Base-by-base conservation (phyloP, 768 basidiomycete genomes). In the Lentinula boryana region DNA sequence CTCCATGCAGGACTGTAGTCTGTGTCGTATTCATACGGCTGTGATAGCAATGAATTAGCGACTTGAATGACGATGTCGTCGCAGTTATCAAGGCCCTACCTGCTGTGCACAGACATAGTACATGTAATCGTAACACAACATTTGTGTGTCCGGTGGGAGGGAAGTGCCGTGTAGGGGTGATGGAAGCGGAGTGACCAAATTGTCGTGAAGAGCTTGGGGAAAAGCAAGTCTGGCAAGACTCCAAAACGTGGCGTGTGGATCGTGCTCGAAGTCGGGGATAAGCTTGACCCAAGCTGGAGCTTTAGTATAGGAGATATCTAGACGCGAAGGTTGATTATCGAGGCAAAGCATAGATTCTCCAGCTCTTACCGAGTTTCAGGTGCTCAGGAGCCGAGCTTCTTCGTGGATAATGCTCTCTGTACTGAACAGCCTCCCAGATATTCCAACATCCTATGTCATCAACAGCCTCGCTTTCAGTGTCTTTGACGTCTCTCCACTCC, bases 401-500 rank as follows among this genome's bases (percentile, higher is more conserved):
- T 8, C 81, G 77, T 35, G 81, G 76, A 52, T 61, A 64, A 10
- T 69, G 60, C 40, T 79, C 78, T 1, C 68, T 66, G 23, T 73
- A 65, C 64, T 83, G 78, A 3, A 79, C 75, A 50, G 74, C 70
- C 67, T 80, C 74, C 81, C 81, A 84, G 2, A 74, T 68, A 64
- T 78, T 80, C 82, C 82, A 84, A 64, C 82, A 84, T n/a, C 82
- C 82, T 18, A 84, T 62, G n/a, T 80, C 78, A 38, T 84, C 81
- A 8, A 76, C 18, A 23, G 68, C 65, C 6, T 70, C 62, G 57
- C 77, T 79, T 38, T 69, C 71, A 13, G 68, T 67, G 60, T 81
- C 72, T 67, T 88, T 88, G 50, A 88, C 78, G 62, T 87, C 79
- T 48, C 79, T 75, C 86, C 86, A 88, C 70, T 88, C 85, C 4